phyloP scores from a whole-genome alignment of 345 rosid genomes.

The Pugionium cornutum region DNA sequence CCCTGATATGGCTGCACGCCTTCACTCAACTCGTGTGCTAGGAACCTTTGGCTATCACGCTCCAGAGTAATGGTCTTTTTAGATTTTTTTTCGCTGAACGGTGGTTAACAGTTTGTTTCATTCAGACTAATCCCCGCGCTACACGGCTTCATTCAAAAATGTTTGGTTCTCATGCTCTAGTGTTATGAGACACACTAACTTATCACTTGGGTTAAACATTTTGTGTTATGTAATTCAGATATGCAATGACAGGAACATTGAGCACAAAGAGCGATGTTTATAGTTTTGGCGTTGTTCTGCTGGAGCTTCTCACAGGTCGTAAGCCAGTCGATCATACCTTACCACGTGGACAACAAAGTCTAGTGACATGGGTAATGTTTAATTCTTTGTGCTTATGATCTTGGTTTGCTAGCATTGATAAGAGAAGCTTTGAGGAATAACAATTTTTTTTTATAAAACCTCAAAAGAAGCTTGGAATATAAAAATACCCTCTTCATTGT shows the following conservation, averaged over 20 bases:
- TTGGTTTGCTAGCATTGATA: conserved; percentile 3
- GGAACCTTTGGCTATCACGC: conserved; percentile 99
- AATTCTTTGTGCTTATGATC: neutral
- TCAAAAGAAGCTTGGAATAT: neutral
- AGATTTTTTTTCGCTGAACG: neutral
- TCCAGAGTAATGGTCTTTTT: conserved; percentile 67
- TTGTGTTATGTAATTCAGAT: conserved; percentile 44
- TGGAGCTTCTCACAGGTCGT: conserved; percentile 79
- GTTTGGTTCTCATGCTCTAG: neutral
- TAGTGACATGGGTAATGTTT: conserved; percentile 72
- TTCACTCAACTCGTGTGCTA: conserved; percentile 90
- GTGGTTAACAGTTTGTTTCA: neutral
- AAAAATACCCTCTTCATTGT: neutral
- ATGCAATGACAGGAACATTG: conserved; percentile 79
- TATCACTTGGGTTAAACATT: neutral
- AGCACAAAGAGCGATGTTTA: conserved; percentile 80
- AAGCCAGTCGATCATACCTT: conserved; percentile 58
- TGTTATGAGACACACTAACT: neutral
- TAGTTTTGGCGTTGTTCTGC: conserved; percentile 79
- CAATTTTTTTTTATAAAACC: neutral
- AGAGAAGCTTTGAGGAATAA: neutral
- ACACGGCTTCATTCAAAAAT: neutral
- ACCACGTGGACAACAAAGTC: conserved; percentile 82
- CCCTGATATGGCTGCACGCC: conserved; percentile 88
- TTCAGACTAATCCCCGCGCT: neutral